A percentile compares a stretch with the other conserved stretches of the same genome.
These are phyloP conservation scores for Erucastrum elatum DNA, from an alignment of 345 rosid species.

Conservation along the genomic window DNA sequence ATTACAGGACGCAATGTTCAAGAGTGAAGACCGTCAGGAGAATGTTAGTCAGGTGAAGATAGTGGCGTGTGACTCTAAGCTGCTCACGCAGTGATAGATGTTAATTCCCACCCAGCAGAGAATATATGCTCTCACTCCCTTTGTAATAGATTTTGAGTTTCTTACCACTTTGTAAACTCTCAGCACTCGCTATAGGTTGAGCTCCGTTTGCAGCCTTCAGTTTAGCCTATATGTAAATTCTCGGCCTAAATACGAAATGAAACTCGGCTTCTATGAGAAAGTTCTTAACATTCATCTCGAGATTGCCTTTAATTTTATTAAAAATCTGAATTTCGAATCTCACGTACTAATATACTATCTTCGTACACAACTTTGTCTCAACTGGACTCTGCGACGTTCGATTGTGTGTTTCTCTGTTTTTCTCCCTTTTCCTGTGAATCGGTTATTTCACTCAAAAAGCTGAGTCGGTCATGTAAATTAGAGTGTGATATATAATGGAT, in stretches of 20 bases:
- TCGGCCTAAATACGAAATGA: conserved; percentile 20
- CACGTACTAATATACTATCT: too few relatives aligned
- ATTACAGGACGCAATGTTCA: conserved; percentile 68
- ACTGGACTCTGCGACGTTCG: too few relatives aligned
- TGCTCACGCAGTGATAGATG: conserved; percentile 63
- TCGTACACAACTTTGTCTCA: too few relatives aligned
- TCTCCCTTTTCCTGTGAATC: too few relatives aligned
- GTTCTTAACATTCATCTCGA: conserved; percentile 5
- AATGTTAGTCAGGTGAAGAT: conserved; percentile 78
- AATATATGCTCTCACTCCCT: neutral
- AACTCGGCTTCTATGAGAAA: conserved; percentile 27
- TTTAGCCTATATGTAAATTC: conserved; percentile 28
- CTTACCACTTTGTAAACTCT: conserved; percentile 36
- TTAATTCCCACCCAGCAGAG: neutral
- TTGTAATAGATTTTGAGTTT: conserved; percentile 32
- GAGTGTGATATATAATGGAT: too few relatives aligned
- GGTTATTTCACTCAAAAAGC: too few relatives aligned
- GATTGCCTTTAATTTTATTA: neutral
- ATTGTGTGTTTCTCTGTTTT: too few relatives aligned
- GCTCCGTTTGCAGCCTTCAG: conserved; percentile 33
- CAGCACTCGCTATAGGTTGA: conserved; percentile 30
- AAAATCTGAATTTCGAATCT: neutral
- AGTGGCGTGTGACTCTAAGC: conserved; percentile 97
- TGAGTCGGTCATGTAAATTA: too few relatives aligned
- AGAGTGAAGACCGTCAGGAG: conserved; percentile 68